phyloP scores from a whole-genome alignment of 2,329 filamentous ascomycete genomes.

The Botrytis fragariae region DNA sequence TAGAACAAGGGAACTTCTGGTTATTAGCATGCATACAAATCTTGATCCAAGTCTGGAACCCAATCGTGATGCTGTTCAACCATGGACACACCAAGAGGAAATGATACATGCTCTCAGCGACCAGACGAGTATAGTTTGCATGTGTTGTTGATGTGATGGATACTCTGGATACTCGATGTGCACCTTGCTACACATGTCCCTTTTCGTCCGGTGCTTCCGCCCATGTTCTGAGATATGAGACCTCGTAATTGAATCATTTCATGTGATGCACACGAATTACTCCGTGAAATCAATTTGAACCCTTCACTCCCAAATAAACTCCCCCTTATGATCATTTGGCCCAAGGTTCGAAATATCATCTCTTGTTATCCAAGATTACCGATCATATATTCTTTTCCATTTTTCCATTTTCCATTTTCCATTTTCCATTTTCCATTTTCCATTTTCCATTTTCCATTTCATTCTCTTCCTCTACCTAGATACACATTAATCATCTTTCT shows the following conservation, averaged over 20 bases:
- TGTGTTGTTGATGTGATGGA: background rate
- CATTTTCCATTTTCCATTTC: background rate
- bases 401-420: background rate
- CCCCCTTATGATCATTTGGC: background rate
- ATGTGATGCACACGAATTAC: constrained; percentile 11
- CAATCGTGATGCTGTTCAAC: background rate
- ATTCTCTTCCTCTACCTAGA: background rate
- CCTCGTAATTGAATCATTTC: constrained; percentile 19
- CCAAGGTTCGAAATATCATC: background rate
- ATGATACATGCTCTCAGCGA: background rate
- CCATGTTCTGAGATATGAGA: background rate
- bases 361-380: background rate
- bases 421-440: background rate
- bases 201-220: background rate
- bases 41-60: too few relatives aligned
- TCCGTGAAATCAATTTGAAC: background rate
- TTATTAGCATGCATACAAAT: too few relatives aligned
- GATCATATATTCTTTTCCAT: background rate
- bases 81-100: background rate
- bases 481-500: background rate
- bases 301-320: background rate
- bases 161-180: too few relatives aligned
- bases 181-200: too few relatives aligned
- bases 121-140: background rate
- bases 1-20: too few relatives aligned